Evolutionary conservation across 1,284 basidiomycete species (phyloP).

Genomic region (Sutorius eximius): DNA sequence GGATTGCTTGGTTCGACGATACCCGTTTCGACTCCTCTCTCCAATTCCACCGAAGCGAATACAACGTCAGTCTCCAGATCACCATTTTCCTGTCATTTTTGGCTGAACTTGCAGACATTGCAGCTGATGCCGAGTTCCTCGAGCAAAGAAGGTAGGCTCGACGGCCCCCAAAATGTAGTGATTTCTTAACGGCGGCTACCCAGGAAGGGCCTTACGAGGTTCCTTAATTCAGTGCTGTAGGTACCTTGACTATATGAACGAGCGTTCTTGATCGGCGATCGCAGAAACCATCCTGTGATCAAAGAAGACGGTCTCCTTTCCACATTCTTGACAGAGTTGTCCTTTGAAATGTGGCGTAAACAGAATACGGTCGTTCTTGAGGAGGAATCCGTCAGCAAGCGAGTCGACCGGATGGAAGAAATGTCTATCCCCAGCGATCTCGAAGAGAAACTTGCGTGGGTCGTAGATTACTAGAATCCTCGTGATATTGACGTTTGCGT

Average conservation of each 20-base stretch:
- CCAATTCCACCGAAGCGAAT: slow-evolving; percentile 87
- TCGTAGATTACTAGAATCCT: slow-evolving; percentile 1
- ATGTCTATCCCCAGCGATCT: slow-evolving; percentile 91
- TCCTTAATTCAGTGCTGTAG: slow-evolving; percentile 76
- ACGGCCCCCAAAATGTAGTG: not conserved
- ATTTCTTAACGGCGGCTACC: not conserved
- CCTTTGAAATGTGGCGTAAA: slow-evolving; percentile 87
- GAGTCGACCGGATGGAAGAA: slow-evolving; percentile 81
- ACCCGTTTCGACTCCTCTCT: slow-evolving; percentile 93
- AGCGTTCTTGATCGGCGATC: not conserved
- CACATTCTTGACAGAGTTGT: slow-evolving; percentile 78
- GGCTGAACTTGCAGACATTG: slow-evolving; percentile 6
- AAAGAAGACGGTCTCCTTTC: slow-evolving; percentile 82
- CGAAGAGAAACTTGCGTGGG: slow-evolving; percentile 82
- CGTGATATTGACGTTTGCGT: slow-evolving; percentile 5
- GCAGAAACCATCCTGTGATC: slow-evolving; percentile 86
- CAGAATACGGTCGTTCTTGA: slow-evolving; percentile 70
- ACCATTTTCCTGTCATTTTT: not conserved
- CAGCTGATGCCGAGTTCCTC: slow-evolving; percentile 84
- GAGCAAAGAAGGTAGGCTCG: slow-evolving; percentile 74
- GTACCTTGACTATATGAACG: slow-evolving; percentile 24
- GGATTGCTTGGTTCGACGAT: slow-evolving; percentile 75
- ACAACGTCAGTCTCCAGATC: slow-evolving; percentile 60
- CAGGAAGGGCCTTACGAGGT: slow-evolving; percentile 81
- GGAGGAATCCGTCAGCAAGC: slow-evolving; percentile 82